Conservation (phyloP, 495 filamentous ascomycete species). For the Annulohypoxylon nitens region DNA sequence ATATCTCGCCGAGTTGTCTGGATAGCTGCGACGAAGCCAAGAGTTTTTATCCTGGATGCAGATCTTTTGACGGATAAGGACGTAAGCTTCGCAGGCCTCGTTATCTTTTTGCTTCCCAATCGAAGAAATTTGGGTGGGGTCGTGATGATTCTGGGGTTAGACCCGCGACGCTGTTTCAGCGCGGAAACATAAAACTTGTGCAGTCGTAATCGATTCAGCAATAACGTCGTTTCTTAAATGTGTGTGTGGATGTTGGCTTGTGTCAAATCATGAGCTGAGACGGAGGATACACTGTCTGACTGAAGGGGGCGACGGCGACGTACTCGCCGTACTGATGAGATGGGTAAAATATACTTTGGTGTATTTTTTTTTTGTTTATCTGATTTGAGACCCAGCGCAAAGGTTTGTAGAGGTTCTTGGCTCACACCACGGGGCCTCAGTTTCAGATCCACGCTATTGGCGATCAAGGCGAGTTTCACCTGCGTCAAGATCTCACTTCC, state of each 20-base stretch:
- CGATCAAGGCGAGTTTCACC: constrained; percentile 34
- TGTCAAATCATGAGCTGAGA: constrained; percentile 23
- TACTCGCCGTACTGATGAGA: constrained; percentile 13
- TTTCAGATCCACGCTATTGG: constrained; percentile 41
- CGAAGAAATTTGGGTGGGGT: constrained; percentile 25
- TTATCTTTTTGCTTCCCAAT: constrained; percentile 17
- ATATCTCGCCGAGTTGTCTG: constrained; percentile 30
- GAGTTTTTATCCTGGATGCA: constrained; percentile 40
- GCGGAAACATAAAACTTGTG: constrained; percentile 36
- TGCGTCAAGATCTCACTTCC: constrained; percentile 43
- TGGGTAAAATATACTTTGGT: constrained; percentile 5
- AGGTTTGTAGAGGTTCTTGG: constrained; percentile 22
- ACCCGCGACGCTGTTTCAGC: constrained; percentile 35
- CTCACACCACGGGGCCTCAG: constrained; percentile 26
- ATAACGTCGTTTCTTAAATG: not conserved
- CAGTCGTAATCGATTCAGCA: constrained; percentile 12
- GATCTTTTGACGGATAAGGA: constrained; percentile 35
- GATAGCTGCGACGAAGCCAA: constrained; percentile 39
- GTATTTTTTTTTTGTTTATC: not conserved
- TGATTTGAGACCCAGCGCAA: constrained; percentile 9
- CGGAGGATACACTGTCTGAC: constrained; percentile 11
- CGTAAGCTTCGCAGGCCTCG: constrained; percentile 14
- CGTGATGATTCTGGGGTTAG: constrained; percentile 31
- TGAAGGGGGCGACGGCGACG: not conserved
- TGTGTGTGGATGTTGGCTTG: not conserved